Conservation (phyloP, 306 rosid genomes). For the Acacia crassicarpa region DNA sequence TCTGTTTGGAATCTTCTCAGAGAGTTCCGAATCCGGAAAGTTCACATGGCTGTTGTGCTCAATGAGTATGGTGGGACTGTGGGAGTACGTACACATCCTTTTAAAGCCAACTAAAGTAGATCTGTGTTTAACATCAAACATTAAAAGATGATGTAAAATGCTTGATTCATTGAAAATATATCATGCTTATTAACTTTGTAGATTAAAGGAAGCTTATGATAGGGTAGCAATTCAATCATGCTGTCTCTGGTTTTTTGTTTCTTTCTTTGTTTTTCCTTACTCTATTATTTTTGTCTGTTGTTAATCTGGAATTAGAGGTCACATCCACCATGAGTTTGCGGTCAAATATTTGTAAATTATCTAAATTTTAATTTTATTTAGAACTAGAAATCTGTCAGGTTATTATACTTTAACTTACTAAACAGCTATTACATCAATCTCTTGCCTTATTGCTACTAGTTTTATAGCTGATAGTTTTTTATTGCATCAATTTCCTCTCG, state of each 20-base stretch:
- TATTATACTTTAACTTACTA: constrained; percentile 1
- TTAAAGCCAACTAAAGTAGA: constrained; percentile 20
- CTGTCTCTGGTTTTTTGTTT: constrained; percentile 4
- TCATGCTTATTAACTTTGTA: constrained; percentile 12
- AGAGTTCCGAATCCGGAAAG: constrained; percentile 96
- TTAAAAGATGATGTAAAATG: constrained; percentile 17
- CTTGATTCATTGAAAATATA: constrained; percentile 5
- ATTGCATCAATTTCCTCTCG: neutral
- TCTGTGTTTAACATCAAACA: constrained; percentile 22
- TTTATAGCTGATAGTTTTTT: constrained; percentile 12
- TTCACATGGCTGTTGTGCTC: constrained; percentile 99
- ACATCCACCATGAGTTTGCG: neutral
- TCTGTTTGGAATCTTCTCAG: constrained; percentile 99
- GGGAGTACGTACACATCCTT: constrained; percentile 65
- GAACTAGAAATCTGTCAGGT: neutral
- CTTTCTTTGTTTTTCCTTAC: neutral
- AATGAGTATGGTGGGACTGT: constrained; percentile 99
- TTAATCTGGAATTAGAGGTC: constrained; percentile 16
- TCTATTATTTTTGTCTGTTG: neutral
- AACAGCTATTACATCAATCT: neutral
- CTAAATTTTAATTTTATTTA: neutral
- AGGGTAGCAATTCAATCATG: constrained; percentile 18
- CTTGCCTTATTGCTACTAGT: neutral
- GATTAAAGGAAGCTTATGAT: neutral
- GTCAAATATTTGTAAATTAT: constrained; percentile 10